Evolutionary conservation across 768 basidiomycete species (phyloP), one percentile per base, ranked within the genome.

Genomic region (Collybiopsis confluens): DNA sequence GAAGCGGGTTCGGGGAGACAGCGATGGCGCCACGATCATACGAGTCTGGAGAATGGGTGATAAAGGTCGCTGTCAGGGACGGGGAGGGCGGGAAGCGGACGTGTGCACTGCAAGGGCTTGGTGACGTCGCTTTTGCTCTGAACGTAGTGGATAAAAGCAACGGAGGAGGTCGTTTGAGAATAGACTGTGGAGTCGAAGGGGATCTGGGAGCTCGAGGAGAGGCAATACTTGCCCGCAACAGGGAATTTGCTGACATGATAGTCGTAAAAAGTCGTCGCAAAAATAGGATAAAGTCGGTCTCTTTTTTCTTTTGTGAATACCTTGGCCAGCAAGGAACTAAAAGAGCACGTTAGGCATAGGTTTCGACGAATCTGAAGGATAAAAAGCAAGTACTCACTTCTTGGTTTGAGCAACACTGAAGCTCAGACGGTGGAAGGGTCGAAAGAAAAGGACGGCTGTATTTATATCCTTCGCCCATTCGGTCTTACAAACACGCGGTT

Each of bases 141-240:
- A n/a, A n/a, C n/a, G n/a, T n/a, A n/a, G n/a, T n/a, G n/a, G n/a
- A 52, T 52, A 52, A 41, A 42, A 38, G 37, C 18, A 52, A 38
- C 18, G 50, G 50, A 52, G 50, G 50, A 16, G 50, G 50, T 23
- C 50, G 50, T 52, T 52, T 52, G 50, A 52, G 50, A 18, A 52
- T 52, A 42, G 38, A 28, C 26, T 33, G 26, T 23, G 50, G 50
- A 28, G 38, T 41, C 37, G 50, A 52, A 15, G 50, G 50, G 28
- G 49, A 27, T 30, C 41, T 52, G 15, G 42, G 26, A 37, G 30
- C 33, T 21, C 47, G 47, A 52, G 50, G 50, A 20, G 50, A 52
- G 40, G 38, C 21, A 20, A 52, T 8, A 26, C 35, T 36, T 50
- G 36, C 50, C 23, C 37, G 37, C 37, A 52, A 52, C 50, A 52